Evolutionary conservation across 345 rosid genomes (phyloP), one percentile per base, ranked within the genome.

Genomic region (Moricandia arvensis): DNA sequence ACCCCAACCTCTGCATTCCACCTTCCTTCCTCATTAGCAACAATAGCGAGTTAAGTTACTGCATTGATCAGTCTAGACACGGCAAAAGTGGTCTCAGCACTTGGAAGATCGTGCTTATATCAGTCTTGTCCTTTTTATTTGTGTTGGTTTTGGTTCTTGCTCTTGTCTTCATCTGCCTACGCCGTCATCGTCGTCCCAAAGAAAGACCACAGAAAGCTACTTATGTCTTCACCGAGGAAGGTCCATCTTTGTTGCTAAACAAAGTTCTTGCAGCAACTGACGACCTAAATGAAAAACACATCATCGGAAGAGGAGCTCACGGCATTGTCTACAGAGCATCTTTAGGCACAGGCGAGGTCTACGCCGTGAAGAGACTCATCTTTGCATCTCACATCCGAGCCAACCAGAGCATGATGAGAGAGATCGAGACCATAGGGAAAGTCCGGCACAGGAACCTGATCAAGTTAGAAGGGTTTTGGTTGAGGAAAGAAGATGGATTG

Each of bases 391-490:
- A 49, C 55, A 49, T 49, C 55, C 55, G 55, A 16, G 55, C 55
- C 18, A 49, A 49, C 55, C 55, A 49, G 55, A 49, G 55, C 24
- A 49, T 49, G 55, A 49, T 49, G 55, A 49, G 55, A 67, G 97
- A 93, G 76, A 83, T 91, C 68, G 69, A 84, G 61, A 93, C 97
- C 1, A 72, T 87, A 3, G 91, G 82, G 75, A 82, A 63, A 54
- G 69, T 93, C 59, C 86, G 87, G 81, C 98, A 93, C 75, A 83
- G 96, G 58, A 93, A 93, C 72, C 82, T 93, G 76, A 80, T 86
- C 59, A 84, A 75, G 53, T 62, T 91, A 80, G 97, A 93, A 80
- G 89, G 88, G n/a, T 91, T 87, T 79, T 93, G 96, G 97, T 43
- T 84, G 16, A 75, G 55, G 55, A 49, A 49, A 49, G 55, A 49